These are phyloP conservation scores for Malassezia slooffiae DNA, from an alignment of 1,284 basidiomycete species.

Conservation along the genomic window DNA sequence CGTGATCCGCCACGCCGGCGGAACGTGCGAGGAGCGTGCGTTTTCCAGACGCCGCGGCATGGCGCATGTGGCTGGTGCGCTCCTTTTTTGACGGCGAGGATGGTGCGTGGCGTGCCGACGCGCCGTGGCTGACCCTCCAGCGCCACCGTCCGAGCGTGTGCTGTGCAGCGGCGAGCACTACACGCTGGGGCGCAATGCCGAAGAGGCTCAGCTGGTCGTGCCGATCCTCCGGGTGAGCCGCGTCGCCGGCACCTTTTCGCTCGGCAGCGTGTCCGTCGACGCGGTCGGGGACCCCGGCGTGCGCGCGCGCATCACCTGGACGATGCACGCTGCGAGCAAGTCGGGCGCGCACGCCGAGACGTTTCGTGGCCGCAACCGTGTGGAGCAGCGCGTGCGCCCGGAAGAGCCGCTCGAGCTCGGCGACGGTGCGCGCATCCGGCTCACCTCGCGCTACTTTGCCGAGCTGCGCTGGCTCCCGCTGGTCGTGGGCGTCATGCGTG, in stretches of 20 bases:
- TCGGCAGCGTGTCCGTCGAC: background rate
- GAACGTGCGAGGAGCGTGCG: background rate
- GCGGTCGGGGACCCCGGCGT: background rate
- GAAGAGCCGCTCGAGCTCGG: slow-evolving; percentile 2
- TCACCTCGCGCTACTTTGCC: slow-evolving; percentile 2
- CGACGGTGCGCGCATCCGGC: slow-evolving; percentile 6
- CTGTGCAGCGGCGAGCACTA: slow-evolving; percentile 2
- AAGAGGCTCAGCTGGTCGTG: slow-evolving; percentile 5
- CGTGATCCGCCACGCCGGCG: background rate
- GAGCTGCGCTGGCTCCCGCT: slow-evolving; percentile 7
- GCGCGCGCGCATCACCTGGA: slow-evolving; percentile 4
- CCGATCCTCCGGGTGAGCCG: slow-evolving; percentile 11
- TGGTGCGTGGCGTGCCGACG: background rate
- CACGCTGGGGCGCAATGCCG: slow-evolving; percentile 10
- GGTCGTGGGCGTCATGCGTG: background rate
- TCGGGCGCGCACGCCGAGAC: slow-evolving; percentile 3
- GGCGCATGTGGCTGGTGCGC: slow-evolving; percentile 7
- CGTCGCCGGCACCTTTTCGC: slow-evolving; percentile 3
- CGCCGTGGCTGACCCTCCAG: slow-evolving; percentile 1
- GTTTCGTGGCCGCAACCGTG: slow-evolving; percentile 9
- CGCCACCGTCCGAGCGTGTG: slow-evolving; percentile 1
- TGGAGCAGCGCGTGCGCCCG: slow-evolving; percentile 13
- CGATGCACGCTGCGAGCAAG: slow-evolving; percentile 11
- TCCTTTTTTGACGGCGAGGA: slow-evolving; percentile 5
- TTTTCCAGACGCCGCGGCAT: background rate